Conservation (phyloP, 495 filamentous ascomycete genomes). For the Pseudevernia furfuracea region DNA sequence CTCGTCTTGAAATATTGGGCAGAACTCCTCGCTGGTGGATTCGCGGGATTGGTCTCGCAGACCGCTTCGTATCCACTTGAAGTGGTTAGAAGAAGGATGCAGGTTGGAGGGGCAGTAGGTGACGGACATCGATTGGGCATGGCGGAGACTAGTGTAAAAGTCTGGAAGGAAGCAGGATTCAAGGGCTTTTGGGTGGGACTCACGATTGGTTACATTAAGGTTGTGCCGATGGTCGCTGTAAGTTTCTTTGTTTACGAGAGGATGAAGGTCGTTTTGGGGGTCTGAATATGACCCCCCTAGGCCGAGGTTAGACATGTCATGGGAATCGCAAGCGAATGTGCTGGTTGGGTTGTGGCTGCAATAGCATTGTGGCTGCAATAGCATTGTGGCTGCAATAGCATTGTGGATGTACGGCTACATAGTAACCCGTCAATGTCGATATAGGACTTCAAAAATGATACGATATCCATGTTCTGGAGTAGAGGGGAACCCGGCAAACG, state of each 20-base stretch:
- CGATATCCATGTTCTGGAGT: not conserved
- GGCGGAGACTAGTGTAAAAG: constrained; percentile 63
- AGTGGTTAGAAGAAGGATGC: constrained; percentile 86
- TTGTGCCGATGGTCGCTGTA: constrained; percentile 83
- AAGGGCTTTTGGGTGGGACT: constrained; percentile 87
- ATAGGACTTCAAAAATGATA: not conserved
- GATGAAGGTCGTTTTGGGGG: constrained; percentile 35
- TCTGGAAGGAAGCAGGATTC: constrained; percentile 67
- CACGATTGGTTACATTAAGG: constrained; percentile 90
- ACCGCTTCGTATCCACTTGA: constrained; percentile 90
- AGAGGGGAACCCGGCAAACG: not conserved
- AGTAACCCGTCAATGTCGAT: not conserved
- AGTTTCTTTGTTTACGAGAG: constrained; percentile 70
- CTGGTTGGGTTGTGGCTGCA: not conserved
- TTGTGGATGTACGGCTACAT: not conserved
- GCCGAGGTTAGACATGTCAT: not conserved
- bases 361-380: too few relatives aligned
- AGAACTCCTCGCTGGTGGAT: constrained; percentile 72
- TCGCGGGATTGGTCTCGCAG: constrained; percentile 82
- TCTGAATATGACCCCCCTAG: constrained; percentile 42
- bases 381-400: not conserved
- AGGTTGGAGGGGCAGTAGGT: constrained; percentile 88
- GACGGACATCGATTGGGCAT: constrained; percentile 74
- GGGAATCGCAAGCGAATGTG: not conserved
- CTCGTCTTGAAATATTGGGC: constrained; percentile 70